Base-by-base conservation (phyloP, 352 stramenopile genomes). In the Pythium scleroteichum region DNA sequence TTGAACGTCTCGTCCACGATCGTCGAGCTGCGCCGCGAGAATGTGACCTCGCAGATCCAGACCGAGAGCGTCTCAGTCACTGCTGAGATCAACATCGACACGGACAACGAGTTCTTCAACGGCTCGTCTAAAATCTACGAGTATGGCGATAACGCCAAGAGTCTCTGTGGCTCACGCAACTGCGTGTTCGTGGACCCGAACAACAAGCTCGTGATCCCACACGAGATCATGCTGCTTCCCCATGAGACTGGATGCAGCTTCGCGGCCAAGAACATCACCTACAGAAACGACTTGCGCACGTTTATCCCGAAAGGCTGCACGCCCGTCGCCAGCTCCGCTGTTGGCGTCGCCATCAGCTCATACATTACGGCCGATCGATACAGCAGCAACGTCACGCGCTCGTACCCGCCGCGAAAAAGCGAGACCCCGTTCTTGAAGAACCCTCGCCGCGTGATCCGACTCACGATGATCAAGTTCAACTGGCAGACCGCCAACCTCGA, bases 281-380 rank as follows among this genome's bases (percentile, higher is more conserved):
- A 83, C 67, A 50, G 63, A 38, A 65, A 55, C 54, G 76, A 81
- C 53, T 75, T 79, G 56, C 66, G 62, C 2, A 66, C 62, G 8
- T 83, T 76, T 53, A 75, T 68, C 41, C 72, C 70, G 2, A 54
- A 50, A 6, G 35, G 65, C 5, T 83, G 75, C 38, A 33, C 46
- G 4, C 58, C 68, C 19, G 12, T 64, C 3, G 35, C 46, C 0
- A 69, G 79, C 53, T 53, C 64, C 38, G 66, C 62, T 4, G 66
- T 83, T 17, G 24, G 72, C 4, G 72, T 73, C 32, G 68, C 63
- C 16, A 65, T 75, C 41, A 70, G 70, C 20, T 78, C 75, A 42
- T 78, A 76, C 64, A 75, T 83, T 50, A 52, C 64, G 2, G 75
- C 69, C 26, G 72, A 76, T 27, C 41, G 62, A 4, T 83, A 72